Base-by-base conservation (phyloP, 164 flowering plant genomes). In the Magnolia kwangsiensis region DNA sequence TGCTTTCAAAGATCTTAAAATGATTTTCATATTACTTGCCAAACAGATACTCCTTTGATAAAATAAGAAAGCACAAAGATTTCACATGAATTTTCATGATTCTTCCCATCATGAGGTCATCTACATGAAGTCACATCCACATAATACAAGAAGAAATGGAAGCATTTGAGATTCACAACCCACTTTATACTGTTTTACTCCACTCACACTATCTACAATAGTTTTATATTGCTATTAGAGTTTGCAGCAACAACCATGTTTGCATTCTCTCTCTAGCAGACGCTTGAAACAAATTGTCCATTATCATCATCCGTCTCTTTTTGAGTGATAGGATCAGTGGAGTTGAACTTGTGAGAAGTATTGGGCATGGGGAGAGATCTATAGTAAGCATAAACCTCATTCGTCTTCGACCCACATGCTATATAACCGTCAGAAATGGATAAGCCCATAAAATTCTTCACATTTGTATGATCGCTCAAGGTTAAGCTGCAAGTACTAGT, bases 391-490 rank as follows among this genome's bases (percentile, higher is more conserved):
- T 81, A 96, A 77, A 96, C 96, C 96, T 95, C 98, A 75, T 93
- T 93, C 70, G 97, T 88, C 81, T 92, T 95, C n/a, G 96, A 95
- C 72, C 99, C 98, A 74, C 99, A 96, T n/a, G 96, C 86, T 75
- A 94, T 89, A 72, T 91, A 94, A 72, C 97, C 99, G 81, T 93
- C 92, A 71, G 89, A 87, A 80, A 90, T 90, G 31, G 98, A 89
- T 73, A 96, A 82, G 19, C 98, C 98, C 71, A 96, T 98, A 85
- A 96, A 96, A 67, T 96, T 96, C 99, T 94, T 96, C 83, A 91
- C 97, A 82, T 96, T 96, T 21, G 96, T 86, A 73, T 96, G 99
- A 24, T 98, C 98, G 21, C 84, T 77, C 63, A 89, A 82, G 75
- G 97, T 92, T 84, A 85, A 83, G 82, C 82, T 83, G 84, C 97